These are phyloP conservation scores for Ophiocordyceps camponoti-rufipedis DNA, from an alignment of 2,329 filamentous ascomycete species.

Conservation along the genomic window DNA sequence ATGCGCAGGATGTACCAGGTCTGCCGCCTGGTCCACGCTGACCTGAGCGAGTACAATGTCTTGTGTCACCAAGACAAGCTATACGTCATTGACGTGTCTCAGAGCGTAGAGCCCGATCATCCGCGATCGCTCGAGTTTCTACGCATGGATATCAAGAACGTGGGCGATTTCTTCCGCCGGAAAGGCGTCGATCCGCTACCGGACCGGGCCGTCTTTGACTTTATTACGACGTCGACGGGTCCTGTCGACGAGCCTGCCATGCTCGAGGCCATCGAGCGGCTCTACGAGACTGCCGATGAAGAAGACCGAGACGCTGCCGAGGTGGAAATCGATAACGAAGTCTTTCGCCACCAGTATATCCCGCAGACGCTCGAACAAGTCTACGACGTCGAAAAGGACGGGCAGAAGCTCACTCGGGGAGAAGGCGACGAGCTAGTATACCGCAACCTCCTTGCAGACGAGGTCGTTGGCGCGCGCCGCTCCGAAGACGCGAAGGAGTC, in stretches of 20 bases:
- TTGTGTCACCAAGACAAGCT: slow-evolving; percentile 69
- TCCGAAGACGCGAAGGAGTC: slow-evolving; percentile 13
- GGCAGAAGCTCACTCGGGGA: slow-evolving; percentile 55
- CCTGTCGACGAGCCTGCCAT: slow-evolving; percentile 43
- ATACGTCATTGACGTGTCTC: slow-evolving; percentile 93
- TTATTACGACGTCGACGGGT: slow-evolving; percentile 50
- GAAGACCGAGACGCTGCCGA: slow-evolving; percentile 35
- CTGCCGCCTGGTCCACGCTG: slow-evolving; percentile 83
- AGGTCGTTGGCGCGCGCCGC: slow-evolving; percentile 23
- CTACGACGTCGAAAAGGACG: slow-evolving; percentile 88
- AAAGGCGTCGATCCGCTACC: slow-evolving; percentile 67
- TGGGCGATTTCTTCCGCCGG: slow-evolving; percentile 77
- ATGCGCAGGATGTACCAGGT: slow-evolving; percentile 90
- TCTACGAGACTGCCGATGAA: slow-evolving; percentile 39
- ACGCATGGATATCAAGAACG: slow-evolving; percentile 97
- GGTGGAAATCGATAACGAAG: slow-evolving; percentile 67
- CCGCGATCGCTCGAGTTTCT: slow-evolving; percentile 83
- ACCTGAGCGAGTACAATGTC: slow-evolving; percentile 96
- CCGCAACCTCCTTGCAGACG: slow-evolving; percentile 61
- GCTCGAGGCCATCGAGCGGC: slow-evolving; percentile 39
- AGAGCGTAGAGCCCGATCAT: slow-evolving; percentile 94
- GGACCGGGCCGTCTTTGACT: slow-evolving; percentile 68
- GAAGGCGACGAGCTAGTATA: slow-evolving; percentile 68
- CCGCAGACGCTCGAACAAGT: slow-evolving; percentile 91
- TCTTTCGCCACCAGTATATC: slow-evolving; percentile 92